These are phyloP conservation scores for Botryotinia globosa DNA, from an alignment of 2,329 filamentous ascomycete species.

Conservation along the genomic window DNA sequence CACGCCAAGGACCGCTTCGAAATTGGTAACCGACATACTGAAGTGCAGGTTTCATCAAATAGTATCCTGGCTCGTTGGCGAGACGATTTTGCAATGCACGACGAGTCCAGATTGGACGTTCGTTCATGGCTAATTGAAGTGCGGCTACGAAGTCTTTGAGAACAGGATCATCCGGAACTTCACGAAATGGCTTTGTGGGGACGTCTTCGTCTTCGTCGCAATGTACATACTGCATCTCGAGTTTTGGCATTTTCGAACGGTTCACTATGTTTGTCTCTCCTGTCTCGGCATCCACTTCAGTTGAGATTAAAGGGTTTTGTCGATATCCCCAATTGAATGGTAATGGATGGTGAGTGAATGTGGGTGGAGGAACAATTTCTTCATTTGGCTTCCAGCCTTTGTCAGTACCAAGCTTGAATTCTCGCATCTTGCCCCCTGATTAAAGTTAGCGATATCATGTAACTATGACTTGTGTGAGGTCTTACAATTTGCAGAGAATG, in stretches of 20 bases:
- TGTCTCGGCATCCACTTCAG: conserved; percentile 39
- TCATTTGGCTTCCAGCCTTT: conserved; percentile 58
- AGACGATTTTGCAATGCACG: conserved; percentile 76
- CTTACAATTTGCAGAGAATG: conserved; percentile 69
- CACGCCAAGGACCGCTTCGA: conserved; percentile 86
- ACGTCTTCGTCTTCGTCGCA: conserved; percentile 27
- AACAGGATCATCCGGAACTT: conserved; percentile 45
- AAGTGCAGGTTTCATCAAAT: conserved; percentile 68
- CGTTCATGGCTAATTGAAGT: conserved; percentile 63
- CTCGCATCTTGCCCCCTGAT: conserved; percentile 55
- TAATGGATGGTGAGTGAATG: conserved; percentile 70
- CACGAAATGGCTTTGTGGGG: conserved; percentile 23
- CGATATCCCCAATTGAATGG: conserved; percentile 80
- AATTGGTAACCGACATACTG: conserved; percentile 91
- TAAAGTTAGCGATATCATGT: conserved; percentile 26
- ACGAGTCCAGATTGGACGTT: conserved; percentile 83
- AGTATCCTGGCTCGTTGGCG: conserved; percentile 48
- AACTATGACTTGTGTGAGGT: conserved; percentile 7
- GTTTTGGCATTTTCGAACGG: conserved; percentile 26
- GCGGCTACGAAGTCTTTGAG: conserved; percentile 63
- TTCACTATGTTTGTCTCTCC: conserved; percentile 38
- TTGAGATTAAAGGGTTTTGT: conserved; percentile 69
- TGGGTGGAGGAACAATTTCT: conserved; percentile 75
- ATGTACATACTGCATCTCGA: conserved; percentile 30
- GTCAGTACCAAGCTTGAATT: conserved; percentile 65